A percentile compares a stretch with the other conserved stretches of the same genome.
Conservation (phyloP, 257 asterid species). For the Petunia secreta region DNA sequence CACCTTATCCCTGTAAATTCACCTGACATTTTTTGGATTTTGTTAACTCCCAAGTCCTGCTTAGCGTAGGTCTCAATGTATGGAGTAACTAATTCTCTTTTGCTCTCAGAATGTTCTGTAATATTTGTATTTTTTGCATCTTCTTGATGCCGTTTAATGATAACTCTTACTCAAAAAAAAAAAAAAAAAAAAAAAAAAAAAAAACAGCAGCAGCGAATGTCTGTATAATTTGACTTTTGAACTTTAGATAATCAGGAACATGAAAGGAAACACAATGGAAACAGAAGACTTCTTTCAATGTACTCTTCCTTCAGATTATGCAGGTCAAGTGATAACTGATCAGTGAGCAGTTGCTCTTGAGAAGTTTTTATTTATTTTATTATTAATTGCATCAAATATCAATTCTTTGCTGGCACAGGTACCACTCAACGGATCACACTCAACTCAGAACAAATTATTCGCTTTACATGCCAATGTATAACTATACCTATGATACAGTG, state of each 20-base stretch:
- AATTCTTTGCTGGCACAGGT: slow-evolving; percentile 31
- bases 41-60: no score
- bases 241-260: background rate
- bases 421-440: slow-evolving; percentile 47
- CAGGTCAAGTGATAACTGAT: background rate
- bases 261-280: background rate
- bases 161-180: no score
- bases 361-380: background rate
- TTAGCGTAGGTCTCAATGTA: no score
- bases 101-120: no score
- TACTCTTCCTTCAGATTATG: background rate
- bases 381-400: background rate
- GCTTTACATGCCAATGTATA: slow-evolving; percentile 49
- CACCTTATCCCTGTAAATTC: no score
- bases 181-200: no score
- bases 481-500: slow-evolving; percentile 40
- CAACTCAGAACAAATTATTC: slow-evolving; percentile 47
- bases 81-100: no score
- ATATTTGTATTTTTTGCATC: no score
- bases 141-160: no score
- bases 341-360: background rate
- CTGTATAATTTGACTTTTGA: background rate
- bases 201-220: background rate
- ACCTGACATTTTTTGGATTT: no score
- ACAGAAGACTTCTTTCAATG: background rate